Evolutionary conservation across 352 stramenopile genomes (phyloP).

Genomic region (Elongisporangium senticosum): DNA sequence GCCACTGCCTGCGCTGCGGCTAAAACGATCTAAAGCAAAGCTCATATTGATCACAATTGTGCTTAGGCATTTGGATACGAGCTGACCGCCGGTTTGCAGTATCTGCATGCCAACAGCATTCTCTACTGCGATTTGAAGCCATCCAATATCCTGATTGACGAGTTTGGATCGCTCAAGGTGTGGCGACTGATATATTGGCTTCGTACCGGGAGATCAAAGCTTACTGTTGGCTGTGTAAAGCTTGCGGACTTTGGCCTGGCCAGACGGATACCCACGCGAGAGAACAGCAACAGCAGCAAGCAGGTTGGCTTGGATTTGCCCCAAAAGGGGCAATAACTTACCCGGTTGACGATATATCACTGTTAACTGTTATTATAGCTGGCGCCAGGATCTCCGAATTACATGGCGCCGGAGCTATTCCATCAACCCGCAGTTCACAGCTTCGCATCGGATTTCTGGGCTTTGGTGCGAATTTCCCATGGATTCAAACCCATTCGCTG

Average conservation of each 20-base stretch:
- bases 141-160: conserved; percentile 89
- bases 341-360: neutral
- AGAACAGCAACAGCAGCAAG: conserved; percentile 12
- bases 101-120: conserved; percentile 85
- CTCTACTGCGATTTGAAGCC: conserved; percentile 91
- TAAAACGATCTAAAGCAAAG: neutral
- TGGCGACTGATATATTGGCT: neutral
- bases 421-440: conserved; percentile 75
- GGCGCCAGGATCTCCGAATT: conserved; percentile 75
- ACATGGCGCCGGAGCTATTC: conserved; percentile 92
- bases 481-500: neutral
- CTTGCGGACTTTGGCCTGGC: conserved; percentile 88
- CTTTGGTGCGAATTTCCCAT: conserved; percentile 32
- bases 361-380: conserved; percentile 30
- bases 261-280: conserved; percentile 65
- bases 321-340: neutral
- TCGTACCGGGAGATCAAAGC: neutral
- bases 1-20: neutral
- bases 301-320: neutral
- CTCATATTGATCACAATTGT: neutral
- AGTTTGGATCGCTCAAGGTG: conserved; percentile 89
- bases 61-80: conserved; percentile 63
- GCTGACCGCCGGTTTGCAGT: conserved; percentile 77
- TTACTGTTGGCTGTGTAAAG: conserved; percentile 17
- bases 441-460: conserved; percentile 89